These are phyloP conservation scores for Trichopus zeylanicus DNA, from an alignment of 116 monocot genomes.

Conservation along the genomic window DNA sequence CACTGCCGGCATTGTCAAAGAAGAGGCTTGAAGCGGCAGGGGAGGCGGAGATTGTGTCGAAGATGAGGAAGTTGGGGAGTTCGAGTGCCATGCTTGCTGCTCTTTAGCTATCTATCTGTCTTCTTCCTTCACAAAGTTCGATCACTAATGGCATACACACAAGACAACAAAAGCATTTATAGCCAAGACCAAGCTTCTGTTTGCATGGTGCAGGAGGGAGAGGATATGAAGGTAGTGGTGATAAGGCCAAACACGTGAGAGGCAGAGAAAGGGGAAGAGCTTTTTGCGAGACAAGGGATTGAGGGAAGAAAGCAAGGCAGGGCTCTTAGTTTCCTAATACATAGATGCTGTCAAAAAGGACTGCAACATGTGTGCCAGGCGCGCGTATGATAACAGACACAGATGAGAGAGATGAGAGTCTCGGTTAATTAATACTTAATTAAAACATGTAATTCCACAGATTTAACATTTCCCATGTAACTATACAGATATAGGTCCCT, in stretches of 20 bases:
- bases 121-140: not conserved
- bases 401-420: too few species aligned
- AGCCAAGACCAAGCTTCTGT: not conserved
- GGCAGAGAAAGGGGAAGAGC: constrained; percentile 14
- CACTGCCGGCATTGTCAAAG: constrained; percentile 6
- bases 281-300: constrained; percentile 15
- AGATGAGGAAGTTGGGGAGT: constrained; percentile 40
- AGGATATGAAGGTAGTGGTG: constrained; percentile 2
- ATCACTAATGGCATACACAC: constrained; percentile 17
- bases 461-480: too few species aligned
- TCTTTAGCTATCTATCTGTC: too few species aligned
- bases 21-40: constrained; percentile 13
- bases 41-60: constrained; percentile 50
- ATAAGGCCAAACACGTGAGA: constrained; percentile 17
- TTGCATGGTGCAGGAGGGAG: not conserved
- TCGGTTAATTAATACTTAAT: too few species aligned
- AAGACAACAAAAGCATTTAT: constrained; percentile 29
- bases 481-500: too few species aligned
- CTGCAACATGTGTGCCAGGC: constrained; percentile 3
- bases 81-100: constrained; percentile 47
- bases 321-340: constrained; percentile 20
- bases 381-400: not conserved
- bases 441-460: too few species aligned
- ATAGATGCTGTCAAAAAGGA: constrained; percentile 26
- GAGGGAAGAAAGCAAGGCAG: not conserved